phyloP scores from a whole-genome alignment of 2,329 filamentous ascomycete species.

The Colletotrichum sp. region DNA sequence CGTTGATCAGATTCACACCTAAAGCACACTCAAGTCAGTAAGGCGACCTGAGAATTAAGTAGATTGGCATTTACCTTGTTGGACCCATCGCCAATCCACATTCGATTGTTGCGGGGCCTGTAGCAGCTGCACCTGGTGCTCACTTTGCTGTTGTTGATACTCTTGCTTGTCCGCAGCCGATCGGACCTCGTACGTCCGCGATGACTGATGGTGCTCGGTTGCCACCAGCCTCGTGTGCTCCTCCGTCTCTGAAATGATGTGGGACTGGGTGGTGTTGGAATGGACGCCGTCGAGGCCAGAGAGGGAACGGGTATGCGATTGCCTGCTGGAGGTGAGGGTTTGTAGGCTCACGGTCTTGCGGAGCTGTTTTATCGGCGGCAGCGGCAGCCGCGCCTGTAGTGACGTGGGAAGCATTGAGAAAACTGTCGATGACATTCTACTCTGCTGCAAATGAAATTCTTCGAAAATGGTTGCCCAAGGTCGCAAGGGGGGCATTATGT shows the following conservation, averaged over 20 bases:
- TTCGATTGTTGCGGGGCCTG: neutral
- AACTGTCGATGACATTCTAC: constrained; percentile 48
- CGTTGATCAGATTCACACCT: constrained; percentile 17
- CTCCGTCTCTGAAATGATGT: constrained; percentile 15
- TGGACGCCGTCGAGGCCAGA: constrained; percentile 14
- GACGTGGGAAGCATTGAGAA: constrained; percentile 59
- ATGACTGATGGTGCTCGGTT: constrained; percentile 13
- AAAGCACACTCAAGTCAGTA: neutral
- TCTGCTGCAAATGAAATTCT: constrained; percentile 34
- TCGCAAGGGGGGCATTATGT: constrained; percentile 18
- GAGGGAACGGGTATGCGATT: constrained; percentile 9
- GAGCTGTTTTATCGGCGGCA: constrained; percentile 50
- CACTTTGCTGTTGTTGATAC: neutral
- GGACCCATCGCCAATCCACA: constrained; percentile 36
- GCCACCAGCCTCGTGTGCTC: constrained; percentile 17
- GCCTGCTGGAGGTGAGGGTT: constrained; percentile 16
- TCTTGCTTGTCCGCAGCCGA: neutral
- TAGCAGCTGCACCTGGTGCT: neutral
- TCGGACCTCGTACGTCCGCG: neutral
- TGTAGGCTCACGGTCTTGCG: constrained; percentile 41
- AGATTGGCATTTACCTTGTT: constrained; percentile 30
- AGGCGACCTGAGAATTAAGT: neutral
- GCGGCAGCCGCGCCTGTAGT: constrained; percentile 55
- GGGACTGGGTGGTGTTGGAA: neutral
- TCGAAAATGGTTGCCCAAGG: constrained; percentile 26